These are phyloP conservation scores for Nicotiana rustica DNA, from an alignment of 305 asterid genomes.

Conservation along the genomic window DNA sequence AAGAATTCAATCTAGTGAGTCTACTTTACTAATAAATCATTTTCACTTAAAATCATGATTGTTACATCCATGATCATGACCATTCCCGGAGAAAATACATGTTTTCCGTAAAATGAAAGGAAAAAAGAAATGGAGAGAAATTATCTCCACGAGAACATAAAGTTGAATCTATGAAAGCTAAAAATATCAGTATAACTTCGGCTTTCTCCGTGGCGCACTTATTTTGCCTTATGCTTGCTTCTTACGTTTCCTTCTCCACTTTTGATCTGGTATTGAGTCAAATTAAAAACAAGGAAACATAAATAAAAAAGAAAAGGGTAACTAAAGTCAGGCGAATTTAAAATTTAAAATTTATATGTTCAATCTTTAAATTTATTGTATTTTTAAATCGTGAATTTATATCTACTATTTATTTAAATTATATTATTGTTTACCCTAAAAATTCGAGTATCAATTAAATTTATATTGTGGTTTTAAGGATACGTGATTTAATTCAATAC, in stretches of 20 bases:
- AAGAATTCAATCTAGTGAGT: background rate
- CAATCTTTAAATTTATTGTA: too few species aligned
- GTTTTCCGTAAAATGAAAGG: background rate
- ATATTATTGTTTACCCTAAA: too few species aligned
- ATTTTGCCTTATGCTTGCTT: constrained; percentile 4
- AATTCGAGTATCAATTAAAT: too few species aligned
- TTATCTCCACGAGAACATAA: constrained; percentile 20
- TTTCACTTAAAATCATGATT: constrained; percentile 5
- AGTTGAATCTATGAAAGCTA: background rate
- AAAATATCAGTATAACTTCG: background rate
- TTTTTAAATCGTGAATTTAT: too few species aligned
- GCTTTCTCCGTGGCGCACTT: background rate
- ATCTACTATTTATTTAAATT: too few species aligned
- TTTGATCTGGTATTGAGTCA: background rate
- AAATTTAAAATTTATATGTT: too few species aligned
- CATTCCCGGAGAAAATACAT: constrained; percentile 19
- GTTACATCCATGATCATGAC: background rate
- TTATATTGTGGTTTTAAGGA: too few species aligned
- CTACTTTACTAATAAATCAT: background rate
- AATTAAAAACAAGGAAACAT: background rate
- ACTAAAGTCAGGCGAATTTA: too few species aligned
- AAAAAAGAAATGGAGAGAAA: background rate
- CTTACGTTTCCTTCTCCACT: constrained; percentile 5
- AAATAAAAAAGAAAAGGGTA: too few species aligned
- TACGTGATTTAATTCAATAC: too few species aligned